A percentile compares a stretch with the other conserved stretches of the same genome.
Evolutionary conservation across 768 basidiomycete genomes (phyloP).

Genomic region (Gyrodon lividus): DNA sequence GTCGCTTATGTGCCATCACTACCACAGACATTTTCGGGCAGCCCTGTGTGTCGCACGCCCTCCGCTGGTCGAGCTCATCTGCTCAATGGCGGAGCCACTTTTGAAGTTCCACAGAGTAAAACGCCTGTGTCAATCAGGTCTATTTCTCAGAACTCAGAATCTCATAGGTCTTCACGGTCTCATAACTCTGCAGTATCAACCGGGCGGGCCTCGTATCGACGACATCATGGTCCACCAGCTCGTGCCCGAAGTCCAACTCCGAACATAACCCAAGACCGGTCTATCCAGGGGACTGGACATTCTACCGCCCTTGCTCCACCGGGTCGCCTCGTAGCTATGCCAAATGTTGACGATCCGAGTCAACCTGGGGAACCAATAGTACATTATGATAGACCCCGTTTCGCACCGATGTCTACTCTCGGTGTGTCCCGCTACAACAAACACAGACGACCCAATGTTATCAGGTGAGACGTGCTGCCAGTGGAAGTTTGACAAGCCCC

Average conservation of each 20-base stretch:
- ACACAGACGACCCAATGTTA: not conserved
- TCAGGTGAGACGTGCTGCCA: slow-evolving; percentile 10
- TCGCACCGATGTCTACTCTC: slow-evolving; percentile 14
- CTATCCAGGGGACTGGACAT: not conserved
- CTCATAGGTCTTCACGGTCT: slow-evolving; percentile 11
- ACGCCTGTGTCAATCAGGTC: slow-evolving; percentile 12
- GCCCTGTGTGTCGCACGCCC: not conserved
- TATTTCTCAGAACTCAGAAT: slow-evolving; percentile 11
- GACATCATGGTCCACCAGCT: slow-evolving; percentile 15
- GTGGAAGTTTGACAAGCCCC: not conserved
- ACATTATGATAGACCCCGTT: not conserved
- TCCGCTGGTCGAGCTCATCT: not conserved
- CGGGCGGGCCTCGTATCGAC: slow-evolving; percentile 24
- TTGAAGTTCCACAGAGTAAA: slow-evolving; percentile 2
- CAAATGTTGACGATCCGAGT: slow-evolving; percentile 2
- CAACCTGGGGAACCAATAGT: slow-evolving; percentile 6
- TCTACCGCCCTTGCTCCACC: not conserved
- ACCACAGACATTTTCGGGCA: not conserved
- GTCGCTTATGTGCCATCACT: not conserved
- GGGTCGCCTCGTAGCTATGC: slow-evolving; percentile 2
- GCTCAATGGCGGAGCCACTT: not conserved
- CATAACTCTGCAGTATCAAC: slow-evolving; percentile 11
- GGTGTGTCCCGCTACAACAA: slow-evolving; percentile 15
- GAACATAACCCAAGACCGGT: not conserved
- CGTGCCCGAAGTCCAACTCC: slow-evolving; percentile 9